phyloP scores from a whole-genome alignment of 2,329 filamentous ascomycete species.

The Nothomitra cinnamomea region DNA sequence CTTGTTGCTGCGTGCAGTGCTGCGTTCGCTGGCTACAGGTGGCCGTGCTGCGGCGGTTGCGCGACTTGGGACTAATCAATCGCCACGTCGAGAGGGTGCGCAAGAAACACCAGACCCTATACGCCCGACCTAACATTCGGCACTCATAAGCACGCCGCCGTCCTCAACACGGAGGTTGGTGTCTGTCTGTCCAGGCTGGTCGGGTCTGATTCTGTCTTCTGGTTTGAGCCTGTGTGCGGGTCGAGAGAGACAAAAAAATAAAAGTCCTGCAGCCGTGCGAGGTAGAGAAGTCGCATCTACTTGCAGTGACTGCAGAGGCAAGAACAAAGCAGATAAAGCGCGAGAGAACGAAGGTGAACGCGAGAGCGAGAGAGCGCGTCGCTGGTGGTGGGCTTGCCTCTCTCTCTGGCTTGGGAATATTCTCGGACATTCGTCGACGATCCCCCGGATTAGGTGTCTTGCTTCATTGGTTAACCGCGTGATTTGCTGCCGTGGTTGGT shows the following conservation, averaged over 20 bases:
- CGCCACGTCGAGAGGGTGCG: not conserved
- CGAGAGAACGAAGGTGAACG: no score
- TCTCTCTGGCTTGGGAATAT: not conserved
- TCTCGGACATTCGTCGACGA: conserved; percentile 2
- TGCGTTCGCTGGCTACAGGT: not conserved
- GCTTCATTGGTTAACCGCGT: conserved; percentile 2
- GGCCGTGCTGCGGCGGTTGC: not conserved
- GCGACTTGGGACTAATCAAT: not conserved
- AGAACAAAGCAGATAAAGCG: no score
- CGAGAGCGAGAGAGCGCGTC: no score
- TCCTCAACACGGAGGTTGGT: not conserved
- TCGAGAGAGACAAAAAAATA: no score
- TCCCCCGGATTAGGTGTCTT: conserved; percentile 2
- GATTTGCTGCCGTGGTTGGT: conserved; percentile 3
- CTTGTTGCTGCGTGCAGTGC: not conserved
- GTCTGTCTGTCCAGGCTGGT: no score
- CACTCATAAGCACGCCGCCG: conserved; percentile 1
- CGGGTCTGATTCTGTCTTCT: no score
- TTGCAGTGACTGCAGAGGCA: no score
- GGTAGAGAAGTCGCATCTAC: no score
- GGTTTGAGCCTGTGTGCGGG: no score
- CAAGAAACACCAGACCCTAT: not conserved
- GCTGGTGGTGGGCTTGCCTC: not conserved
- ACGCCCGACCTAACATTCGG: not conserved
- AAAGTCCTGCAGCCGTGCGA: no score